Evolutionary conservation across 768 basidiomycete genomes (phyloP).

Genomic region (Rhodotorula kratochvilovae): DNA sequence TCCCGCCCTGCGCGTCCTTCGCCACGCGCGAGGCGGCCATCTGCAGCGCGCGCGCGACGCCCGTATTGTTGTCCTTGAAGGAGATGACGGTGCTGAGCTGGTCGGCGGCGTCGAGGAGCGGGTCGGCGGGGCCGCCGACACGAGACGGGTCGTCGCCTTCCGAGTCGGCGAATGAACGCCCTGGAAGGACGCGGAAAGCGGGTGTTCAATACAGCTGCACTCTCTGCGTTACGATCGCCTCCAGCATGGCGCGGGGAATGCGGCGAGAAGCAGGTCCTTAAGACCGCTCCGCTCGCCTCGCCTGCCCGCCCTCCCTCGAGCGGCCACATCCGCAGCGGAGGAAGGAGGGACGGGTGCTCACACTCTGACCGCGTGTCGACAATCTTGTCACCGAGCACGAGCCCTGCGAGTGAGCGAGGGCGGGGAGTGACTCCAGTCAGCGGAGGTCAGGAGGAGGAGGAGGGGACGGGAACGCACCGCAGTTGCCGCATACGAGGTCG

Average conservation of each 20-base stretch:
- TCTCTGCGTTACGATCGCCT: not conserved
- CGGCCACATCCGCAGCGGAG: not conserved
- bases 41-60: conserved; percentile 84
- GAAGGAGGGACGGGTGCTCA: conserved; percentile 54
- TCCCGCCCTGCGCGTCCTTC: conserved; percentile 62
- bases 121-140: conserved; percentile 94
- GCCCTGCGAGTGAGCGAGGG: conserved; percentile 49
- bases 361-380: conserved; percentile 99
- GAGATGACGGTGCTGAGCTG: conserved; percentile 92
- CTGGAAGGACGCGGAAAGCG: conserved; percentile 23
- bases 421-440: too few relatives aligned
- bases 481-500: conserved; percentile 89
- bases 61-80: conserved; percentile 90
- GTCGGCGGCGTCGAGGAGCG: conserved; percentile 87
- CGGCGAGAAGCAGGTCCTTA: conserved; percentile 18
- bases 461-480: conserved; percentile 51
- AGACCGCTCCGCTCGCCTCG: not conserved
- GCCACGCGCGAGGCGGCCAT: conserved; percentile 71
- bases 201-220: conserved; percentile 5
- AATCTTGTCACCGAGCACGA: conserved; percentile 91
- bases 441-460: not conserved
- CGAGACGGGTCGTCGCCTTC: conserved; percentile 99
- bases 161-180: conserved; percentile 95
- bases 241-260: conserved; percentile 37
- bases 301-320: conserved; percentile 10